Evolutionary conservation across 2,329 filamentous ascomycete species (phyloP), one percentile per base, ranked within the genome.

Genomic region (Epichloe scottii): DNA sequence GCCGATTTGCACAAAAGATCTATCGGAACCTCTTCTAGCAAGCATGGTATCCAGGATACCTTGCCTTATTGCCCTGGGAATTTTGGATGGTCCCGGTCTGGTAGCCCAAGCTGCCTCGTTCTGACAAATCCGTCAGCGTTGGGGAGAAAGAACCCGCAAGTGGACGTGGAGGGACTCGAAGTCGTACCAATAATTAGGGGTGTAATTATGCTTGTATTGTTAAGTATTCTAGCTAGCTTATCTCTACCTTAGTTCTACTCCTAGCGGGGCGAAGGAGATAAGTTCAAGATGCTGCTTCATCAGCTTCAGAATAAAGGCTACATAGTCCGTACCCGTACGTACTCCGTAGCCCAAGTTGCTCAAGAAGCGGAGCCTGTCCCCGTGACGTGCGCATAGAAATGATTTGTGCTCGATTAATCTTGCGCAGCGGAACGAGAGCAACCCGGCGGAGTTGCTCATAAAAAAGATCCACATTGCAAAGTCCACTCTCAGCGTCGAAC

Each of bases 401-500:
- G 8, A 10, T 30, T 30, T 30, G 30, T 30, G 30, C 30, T 11
- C 30, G 8, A 30, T 30, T 10, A 4, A 8, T 30, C 30, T 38
- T 38, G 37, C 37, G n/a, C 37, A n/a, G 11, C 37, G 5, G 37
- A n/a, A 38, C 12, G 14, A 15, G 37, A n/a, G n/a, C 37, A 38
- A 2, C 14, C 37, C 35, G 35, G 35, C 35, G 35, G 35, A 38
- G 14, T 38, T 38, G 37, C 37, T n/a, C 2, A 38, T 15, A 2
- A 38, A 38, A 2, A 38, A 38, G 37, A 38, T 38, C 37, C 37
- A 38, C 37, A 38, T 38, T 3, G 14, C 35, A 38, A 38, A 38
- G 35, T 38, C 81, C 0, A 82, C 85, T 0, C 26, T 91, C 91
- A 1, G 90, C 89, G 1, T 30, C 8, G 1, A 4, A 30, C 26